Evolutionary conservation across 768 basidiomycete species (phyloP).

Genomic region (Phaeotremella fagi): DNA sequence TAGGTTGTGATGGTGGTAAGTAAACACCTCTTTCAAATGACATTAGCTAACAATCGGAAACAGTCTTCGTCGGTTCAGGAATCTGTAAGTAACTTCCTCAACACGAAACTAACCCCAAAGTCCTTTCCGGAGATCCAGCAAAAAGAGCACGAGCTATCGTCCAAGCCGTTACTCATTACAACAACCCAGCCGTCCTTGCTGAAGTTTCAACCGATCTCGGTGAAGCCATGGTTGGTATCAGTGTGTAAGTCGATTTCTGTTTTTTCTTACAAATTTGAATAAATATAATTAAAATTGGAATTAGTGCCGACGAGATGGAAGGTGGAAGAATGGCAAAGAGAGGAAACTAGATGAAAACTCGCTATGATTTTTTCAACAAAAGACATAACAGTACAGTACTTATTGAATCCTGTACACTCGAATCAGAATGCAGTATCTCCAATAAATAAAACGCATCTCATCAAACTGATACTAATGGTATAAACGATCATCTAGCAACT

Average conservation of each 20-base stretch:
- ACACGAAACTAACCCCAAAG: not conserved
- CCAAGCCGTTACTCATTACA: constrained; percentile 94
- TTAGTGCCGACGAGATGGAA: constrained; percentile 52
- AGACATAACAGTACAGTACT: not conserved
- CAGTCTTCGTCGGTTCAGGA: constrained; percentile 96
- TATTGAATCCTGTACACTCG: too few relatives aligned
- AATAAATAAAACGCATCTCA: too few relatives aligned
- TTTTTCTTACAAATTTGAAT: too few relatives aligned
- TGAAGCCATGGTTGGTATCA: constrained; percentile 84
- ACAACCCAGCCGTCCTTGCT: constrained; percentile 86
- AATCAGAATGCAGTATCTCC: too few relatives aligned
- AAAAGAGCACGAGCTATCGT: constrained; percentile 94
- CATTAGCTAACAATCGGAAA: too few relatives aligned
- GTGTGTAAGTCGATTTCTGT: constrained; percentile 25
- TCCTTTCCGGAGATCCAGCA: constrained; percentile 82
- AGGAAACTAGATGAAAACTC: constrained; percentile 26
- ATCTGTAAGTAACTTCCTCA: constrained; percentile 76
- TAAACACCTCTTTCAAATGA: constrained; percentile 2
- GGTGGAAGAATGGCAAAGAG: constrained; percentile 43
- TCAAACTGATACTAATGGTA: too few relatives aligned
- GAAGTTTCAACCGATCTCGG: constrained; percentile 74
- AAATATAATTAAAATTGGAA: too few relatives aligned
- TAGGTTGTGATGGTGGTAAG: constrained; percentile 92
- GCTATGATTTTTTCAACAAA: not conserved
- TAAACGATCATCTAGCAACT: too few relatives aligned